phyloP scores from a whole-genome alignment of 345 rosid species.

The Salix arbutifolia region DNA sequence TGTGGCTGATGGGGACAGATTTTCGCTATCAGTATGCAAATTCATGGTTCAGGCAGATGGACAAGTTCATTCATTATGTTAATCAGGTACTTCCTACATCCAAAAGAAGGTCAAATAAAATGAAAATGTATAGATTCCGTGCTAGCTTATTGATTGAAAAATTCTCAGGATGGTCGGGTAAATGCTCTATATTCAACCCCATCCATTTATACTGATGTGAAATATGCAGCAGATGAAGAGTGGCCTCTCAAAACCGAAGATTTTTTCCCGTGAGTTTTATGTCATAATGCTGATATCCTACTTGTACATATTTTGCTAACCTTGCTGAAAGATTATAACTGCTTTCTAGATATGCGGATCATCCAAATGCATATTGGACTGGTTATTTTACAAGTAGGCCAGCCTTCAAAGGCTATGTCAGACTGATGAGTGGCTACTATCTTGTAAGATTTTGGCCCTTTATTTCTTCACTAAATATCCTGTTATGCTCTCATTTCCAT shows the following conservation, averaged over 20 bases:
- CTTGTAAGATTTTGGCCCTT: constrained; percentile 42
- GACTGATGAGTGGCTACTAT: constrained; percentile 76
- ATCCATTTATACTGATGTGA: constrained; percentile 82
- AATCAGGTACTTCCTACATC: constrained; percentile 48
- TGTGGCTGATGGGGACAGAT: constrained; percentile 97
- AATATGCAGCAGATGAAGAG: constrained; percentile 61
- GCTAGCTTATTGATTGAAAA: not conserved
- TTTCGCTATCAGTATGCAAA: constrained; percentile 90
- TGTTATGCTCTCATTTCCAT: not conserved
- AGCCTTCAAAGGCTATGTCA: constrained; percentile 75
- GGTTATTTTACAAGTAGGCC: constrained; percentile 96
- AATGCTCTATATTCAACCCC: constrained; percentile 92
- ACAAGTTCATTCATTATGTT: constrained; percentile 93
- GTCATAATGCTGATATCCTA: constrained; percentile 2
- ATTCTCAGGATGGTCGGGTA: constrained; percentile 78
- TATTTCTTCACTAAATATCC: constrained; percentile 1
- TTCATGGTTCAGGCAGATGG: constrained; percentile 96
- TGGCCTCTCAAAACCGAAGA: constrained; percentile 94
- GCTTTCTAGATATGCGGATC: constrained; percentile 75
- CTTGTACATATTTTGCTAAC: not conserved
- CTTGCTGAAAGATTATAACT: constrained; percentile 3
- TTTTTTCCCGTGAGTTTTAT: constrained; percentile 78
- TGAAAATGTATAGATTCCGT: not conserved
- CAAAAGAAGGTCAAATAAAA: not conserved
- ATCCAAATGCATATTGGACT: constrained; percentile 90